These are phyloP conservation scores for Globisporangium nodosum DNA, from an alignment of 352 stramenopile species.

Conservation along the genomic window DNA sequence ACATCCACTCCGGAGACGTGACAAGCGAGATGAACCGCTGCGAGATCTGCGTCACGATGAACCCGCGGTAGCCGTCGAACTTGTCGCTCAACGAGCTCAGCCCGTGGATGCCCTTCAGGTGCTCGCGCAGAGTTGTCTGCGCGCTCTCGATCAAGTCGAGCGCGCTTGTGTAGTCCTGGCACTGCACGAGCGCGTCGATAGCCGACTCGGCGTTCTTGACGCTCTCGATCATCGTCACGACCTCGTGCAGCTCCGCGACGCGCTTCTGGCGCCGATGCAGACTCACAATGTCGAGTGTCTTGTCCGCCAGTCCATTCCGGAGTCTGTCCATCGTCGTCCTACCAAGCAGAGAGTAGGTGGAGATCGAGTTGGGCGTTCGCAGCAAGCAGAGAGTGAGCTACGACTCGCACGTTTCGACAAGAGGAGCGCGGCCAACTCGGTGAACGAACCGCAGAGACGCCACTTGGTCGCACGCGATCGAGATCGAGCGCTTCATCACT, in stretches of 20 bases:
- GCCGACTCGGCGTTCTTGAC: conserved; percentile 81
- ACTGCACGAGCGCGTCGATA: conserved; percentile 80
- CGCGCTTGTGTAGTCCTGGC: conserved; percentile 75
- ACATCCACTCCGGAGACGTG: conserved; percentile 80
- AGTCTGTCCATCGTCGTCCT: conserved; percentile 82
- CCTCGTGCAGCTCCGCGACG: conserved; percentile 74
- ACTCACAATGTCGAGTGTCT: conserved; percentile 84
- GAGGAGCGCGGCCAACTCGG: background rate
- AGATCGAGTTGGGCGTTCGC: background rate
- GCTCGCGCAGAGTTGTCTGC: conserved; percentile 53
- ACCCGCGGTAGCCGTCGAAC: conserved; percentile 57
- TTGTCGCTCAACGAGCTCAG: conserved; percentile 72
- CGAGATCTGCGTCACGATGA: conserved; percentile 76
- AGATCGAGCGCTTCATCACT: conserved; percentile 83
- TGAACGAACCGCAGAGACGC: conserved; percentile 50
- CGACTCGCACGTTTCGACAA: background rate
- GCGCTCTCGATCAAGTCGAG: conserved; percentile 76
- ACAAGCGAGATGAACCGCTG: conserved; percentile 76
- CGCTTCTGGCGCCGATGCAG: conserved; percentile 79
- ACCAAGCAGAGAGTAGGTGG: background rate
- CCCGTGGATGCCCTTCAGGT: conserved; percentile 75
- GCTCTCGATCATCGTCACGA: conserved; percentile 80
- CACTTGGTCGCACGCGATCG: conserved; percentile 73
- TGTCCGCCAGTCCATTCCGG: conserved; percentile 72
- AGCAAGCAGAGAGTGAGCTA: background rate